Percentiles rank a stretch among this genome's conserved stretches.
phyloP scores from a whole-genome alignment of 106 monocot species.

The Dendrobium officinale region DNA sequence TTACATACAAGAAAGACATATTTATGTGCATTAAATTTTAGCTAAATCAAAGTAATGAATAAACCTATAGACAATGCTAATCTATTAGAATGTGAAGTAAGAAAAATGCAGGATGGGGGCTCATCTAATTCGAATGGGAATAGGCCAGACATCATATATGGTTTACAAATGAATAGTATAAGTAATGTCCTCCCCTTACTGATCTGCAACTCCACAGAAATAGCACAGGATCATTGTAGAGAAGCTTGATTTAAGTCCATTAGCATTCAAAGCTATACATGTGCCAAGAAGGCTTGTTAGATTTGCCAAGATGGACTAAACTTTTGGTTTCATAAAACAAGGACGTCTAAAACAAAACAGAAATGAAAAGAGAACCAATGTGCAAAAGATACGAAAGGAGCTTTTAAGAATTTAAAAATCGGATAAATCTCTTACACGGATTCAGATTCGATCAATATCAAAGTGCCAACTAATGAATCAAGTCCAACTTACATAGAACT shows the following conservation, averaged over 20 bases:
- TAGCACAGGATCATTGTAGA: not conserved
- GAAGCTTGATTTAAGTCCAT: constrained; percentile 3
- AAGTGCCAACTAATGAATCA: too few relatives aligned
- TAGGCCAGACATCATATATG: not conserved
- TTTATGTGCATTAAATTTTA: too few relatives aligned
- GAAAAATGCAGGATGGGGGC: not conserved
- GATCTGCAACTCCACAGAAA: not conserved
- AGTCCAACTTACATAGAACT: too few relatives aligned
- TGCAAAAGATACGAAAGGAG: too few relatives aligned
- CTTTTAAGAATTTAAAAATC: too few relatives aligned
- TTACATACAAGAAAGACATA: too few relatives aligned
- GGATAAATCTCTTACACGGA: too few relatives aligned
- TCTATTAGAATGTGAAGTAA: not conserved
- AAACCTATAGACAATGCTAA: not conserved
- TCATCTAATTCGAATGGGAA: not conserved
- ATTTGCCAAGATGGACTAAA: constrained; percentile 10
- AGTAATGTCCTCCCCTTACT: not conserved
- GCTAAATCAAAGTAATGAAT: not conserved
- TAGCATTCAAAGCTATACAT: not conserved
- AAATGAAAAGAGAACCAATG: too few relatives aligned
- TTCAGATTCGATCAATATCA: too few relatives aligned
- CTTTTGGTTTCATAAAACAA: not conserved
- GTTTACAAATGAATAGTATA: not conserved
- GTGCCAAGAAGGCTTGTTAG: not conserved
- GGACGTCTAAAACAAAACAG: too few relatives aligned